A percentile compares a stretch with the other conserved stretches of the same genome.
Conservation (phyloP, 768 basidiomycete genomes). For the Tylopilus rubrobrunneus region DNA sequence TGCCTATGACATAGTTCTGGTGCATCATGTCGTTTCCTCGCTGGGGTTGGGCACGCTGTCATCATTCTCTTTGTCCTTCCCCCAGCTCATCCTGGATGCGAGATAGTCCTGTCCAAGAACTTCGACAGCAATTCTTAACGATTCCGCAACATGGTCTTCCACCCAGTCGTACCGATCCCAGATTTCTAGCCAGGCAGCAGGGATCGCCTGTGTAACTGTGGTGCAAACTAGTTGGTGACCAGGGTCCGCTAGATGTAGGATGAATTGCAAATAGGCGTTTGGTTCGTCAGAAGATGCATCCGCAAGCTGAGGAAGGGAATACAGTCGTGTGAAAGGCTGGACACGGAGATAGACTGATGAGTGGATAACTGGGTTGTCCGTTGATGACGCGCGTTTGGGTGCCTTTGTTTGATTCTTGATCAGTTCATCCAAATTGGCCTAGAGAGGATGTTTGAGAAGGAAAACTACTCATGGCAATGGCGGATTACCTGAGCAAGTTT, state of each 20-base stretch:
- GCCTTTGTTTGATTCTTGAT: slow-evolving; percentile 56
- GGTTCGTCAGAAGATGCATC: slow-evolving; percentile 21
- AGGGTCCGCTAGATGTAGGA: slow-evolving; percentile 70
- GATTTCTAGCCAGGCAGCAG: slow-evolving; percentile 79
- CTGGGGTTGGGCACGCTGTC: slow-evolving; percentile 5
- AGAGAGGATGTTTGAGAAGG: slow-evolving; percentile 4
- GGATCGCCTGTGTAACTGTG: slow-evolving; percentile 80
- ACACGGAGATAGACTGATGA: slow-evolving; percentile 92
- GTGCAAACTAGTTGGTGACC: slow-evolving; percentile 71
- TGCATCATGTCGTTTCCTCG: slow-evolving; percentile 9
- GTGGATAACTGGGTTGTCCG: slow-evolving; percentile 67
- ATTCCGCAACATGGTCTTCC: slow-evolving; percentile 89
- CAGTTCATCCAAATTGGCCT: slow-evolving; percentile 78
- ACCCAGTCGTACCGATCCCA: slow-evolving; percentile 97
- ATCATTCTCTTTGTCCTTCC: slow-evolving; percentile 22
- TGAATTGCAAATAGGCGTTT: slow-evolving; percentile 52
- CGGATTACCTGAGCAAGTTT: slow-evolving; percentile 74
- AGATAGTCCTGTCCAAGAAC: slow-evolving; percentile 91
- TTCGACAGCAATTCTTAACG: slow-evolving; percentile 79
- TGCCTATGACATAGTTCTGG: slow-evolving; percentile 6
- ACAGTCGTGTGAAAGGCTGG: slow-evolving; percentile 73
- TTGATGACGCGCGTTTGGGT: slow-evolving; percentile 26
- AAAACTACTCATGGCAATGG: background rate
- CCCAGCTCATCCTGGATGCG: slow-evolving; percentile 83
- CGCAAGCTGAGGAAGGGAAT: slow-evolving; percentile 39